Evolutionary conservation across 75 land plant genomes (phyloP).

Genomic region (Picea glauca): DNA sequence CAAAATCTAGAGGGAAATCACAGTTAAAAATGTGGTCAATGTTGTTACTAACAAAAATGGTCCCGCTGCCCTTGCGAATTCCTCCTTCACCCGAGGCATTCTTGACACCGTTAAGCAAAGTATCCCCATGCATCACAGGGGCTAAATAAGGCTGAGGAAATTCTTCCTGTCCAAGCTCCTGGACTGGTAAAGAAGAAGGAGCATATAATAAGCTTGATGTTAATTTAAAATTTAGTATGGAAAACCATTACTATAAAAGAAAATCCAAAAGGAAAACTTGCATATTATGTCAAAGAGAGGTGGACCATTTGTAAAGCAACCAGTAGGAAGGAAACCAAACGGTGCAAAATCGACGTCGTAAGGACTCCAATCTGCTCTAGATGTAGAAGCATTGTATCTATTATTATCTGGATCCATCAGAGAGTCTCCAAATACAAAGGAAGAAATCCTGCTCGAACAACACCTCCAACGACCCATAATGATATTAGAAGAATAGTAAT

Average conservation of each 20-base stretch:
- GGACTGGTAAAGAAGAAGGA: background rate
- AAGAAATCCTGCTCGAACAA: constrained; percentile 5
- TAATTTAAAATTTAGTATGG: too few species aligned
- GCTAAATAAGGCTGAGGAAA: constrained; percentile 22
- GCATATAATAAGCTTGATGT: too few species aligned
- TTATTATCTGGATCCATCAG: constrained; percentile 39
- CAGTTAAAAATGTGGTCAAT: background rate
- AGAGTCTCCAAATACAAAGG: constrained; percentile 35
- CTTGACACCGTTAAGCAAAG: constrained; percentile 23
- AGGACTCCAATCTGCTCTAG: constrained; percentile 24
- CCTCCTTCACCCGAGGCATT: constrained; percentile 42
- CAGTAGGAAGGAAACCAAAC: constrained; percentile 21
- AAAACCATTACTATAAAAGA: background rate
- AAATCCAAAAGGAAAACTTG: background rate
- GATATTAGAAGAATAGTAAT: background rate
- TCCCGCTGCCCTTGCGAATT: constrained; percentile 22
- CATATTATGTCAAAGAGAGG: constrained; percentile 25
- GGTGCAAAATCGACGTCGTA: constrained; percentile 38
- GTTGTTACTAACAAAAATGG: constrained; percentile 21
- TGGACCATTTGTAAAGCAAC: constrained; percentile 37
- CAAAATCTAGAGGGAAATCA: background rate
- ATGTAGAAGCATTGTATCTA: constrained; percentile 23
- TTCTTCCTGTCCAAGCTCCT: constrained; percentile 7
- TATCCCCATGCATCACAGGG: constrained; percentile 1
- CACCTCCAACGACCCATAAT: background rate